Base-by-base conservation (phyloP, 495 filamentous ascomycete species). In the Penicillium cinerascens region DNA sequence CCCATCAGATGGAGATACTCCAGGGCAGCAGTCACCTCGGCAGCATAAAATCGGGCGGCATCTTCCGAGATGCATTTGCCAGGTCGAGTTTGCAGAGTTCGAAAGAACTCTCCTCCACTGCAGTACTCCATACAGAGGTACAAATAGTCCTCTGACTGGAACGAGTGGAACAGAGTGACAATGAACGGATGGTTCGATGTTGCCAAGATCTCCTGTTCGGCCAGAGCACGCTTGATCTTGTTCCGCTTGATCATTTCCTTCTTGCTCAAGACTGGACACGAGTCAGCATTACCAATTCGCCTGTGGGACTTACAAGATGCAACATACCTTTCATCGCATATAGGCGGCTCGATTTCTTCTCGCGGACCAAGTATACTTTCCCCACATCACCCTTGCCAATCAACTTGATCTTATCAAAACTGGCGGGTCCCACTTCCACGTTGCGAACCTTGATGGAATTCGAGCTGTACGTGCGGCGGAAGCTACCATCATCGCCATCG, bases 181-280 rank as follows among this genome's bases (percentile, higher is more conserved):
- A 98, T 98, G 66, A 98, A 98, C 0, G 93, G 93, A 64, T 98
- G 93, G 58, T 98, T 98, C 75, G 92, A 97, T 5, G 93, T 98
- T 17, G 93, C 93, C 40, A 98, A 73, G 63, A 98, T 98, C 65
- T 98, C 93, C 70, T 98, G 93, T 70, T 98, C 93, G 22, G 93
- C 93, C 66, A 98, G 75, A 42, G 93, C 93, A 58, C 93, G 85
- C 78, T 98, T 98, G 78, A 98, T 98, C 81, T 98, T 98, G 73
- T 98, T 98, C 27, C 93, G 86, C 78, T 98, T 98, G 76, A 98
- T 98, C 93, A 98, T 98, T 76, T 98, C 93, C 78, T 97, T 96
- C 74, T 98, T 98, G 79, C 91, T 97, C 73, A 98, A 61, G 9
- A 98, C 93, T 98, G 65, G 20, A 9, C 6, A 18, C 11, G 27